Conservation (phyloP, 441 rosid species). For the Arabidopsis lyrata region DNA sequence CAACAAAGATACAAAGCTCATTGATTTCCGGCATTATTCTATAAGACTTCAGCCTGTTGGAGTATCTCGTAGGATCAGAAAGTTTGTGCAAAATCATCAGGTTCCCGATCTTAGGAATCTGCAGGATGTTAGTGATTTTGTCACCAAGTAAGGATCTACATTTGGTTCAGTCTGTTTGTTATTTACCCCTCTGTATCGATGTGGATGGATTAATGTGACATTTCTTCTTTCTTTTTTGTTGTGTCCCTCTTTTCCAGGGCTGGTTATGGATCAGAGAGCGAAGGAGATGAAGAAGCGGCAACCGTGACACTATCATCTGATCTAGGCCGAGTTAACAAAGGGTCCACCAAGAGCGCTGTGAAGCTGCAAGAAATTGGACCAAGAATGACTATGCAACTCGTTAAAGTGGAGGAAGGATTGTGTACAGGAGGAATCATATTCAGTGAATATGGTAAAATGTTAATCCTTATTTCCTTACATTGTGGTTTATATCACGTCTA, state of each 20-base stretch:
- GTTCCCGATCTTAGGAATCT: conserved; percentile 94
- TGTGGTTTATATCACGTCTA: conserved; percentile 25
- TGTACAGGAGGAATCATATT: conserved; percentile 81
- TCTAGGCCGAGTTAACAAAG: conserved; percentile 70
- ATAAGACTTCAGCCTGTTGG: conserved; percentile 93
- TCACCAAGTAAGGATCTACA: conserved; percentile 70
- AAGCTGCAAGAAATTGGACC: conserved; percentile 95
- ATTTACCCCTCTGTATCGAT: conserved; percentile 18
- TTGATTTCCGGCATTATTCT: conserved; percentile 92
- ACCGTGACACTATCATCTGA: conserved; percentile 77
- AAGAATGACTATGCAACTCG: conserved; percentile 87
- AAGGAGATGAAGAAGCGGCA: conserved; percentile 92
- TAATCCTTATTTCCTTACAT: conserved; percentile 5
- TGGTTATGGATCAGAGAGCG: conserved; percentile 87
- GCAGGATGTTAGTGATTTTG: conserved; percentile 89
- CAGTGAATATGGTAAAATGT: conserved; percentile 68
- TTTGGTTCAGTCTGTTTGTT: conserved; percentile 7
- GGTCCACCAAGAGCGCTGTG: conserved; percentile 79
- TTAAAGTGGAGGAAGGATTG: conserved; percentile 86
- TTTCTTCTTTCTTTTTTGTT: not conserved
- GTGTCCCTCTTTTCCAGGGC: conserved; percentile 47
- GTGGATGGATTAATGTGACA: conserved; percentile 8
- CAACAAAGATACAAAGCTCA: conserved; percentile 82
- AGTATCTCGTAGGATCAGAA: conserved; percentile 87
- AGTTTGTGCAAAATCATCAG: conserved; percentile 87